These are phyloP conservation scores for Lactarius indigo DNA, from an alignment of 768 basidiomycete genomes.

Conservation along the genomic window DNA sequence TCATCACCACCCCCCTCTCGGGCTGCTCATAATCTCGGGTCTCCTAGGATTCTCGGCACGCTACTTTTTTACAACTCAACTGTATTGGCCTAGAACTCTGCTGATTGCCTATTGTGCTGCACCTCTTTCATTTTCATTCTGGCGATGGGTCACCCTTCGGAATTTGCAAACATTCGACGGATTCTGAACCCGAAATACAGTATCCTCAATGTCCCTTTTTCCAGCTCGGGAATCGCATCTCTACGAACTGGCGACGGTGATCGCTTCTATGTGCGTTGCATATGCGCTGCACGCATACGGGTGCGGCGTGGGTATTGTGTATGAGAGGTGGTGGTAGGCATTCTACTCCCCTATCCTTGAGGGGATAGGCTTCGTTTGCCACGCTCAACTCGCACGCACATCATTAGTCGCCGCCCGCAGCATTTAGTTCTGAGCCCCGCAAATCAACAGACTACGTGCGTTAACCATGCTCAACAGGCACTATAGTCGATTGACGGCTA, in stretches of 20 bases:
- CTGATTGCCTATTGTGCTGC: background rate
- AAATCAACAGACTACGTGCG: background rate
- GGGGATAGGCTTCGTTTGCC: too few species aligned
- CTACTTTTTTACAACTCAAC: background rate
- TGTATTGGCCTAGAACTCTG: background rate
- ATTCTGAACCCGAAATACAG: background rate
- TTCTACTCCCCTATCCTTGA: background rate
- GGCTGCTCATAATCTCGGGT: background rate
- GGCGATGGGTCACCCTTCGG: background rate
- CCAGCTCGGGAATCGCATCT: background rate
- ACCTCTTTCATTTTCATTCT: background rate
- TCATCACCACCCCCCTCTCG: too few species aligned
- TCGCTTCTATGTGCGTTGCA: background rate
- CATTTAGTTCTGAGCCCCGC: background rate
- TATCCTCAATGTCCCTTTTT: background rate
- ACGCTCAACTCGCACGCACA: background rate
- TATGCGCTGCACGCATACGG: background rate
- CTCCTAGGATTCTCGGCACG: background rate
- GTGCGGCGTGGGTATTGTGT: background rate
- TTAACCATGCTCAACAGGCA: conserved; percentile 3
- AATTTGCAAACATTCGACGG: background rate
- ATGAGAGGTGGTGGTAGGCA: background rate
- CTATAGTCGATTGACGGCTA: background rate
- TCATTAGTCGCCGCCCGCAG: background rate
- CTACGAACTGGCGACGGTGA: background rate